Evolutionary conservation across 192 early-diverging fungal species (phyloP), one percentile per base, ranked within the genome.

Genomic region (Umbelopsis sp.): DNA sequence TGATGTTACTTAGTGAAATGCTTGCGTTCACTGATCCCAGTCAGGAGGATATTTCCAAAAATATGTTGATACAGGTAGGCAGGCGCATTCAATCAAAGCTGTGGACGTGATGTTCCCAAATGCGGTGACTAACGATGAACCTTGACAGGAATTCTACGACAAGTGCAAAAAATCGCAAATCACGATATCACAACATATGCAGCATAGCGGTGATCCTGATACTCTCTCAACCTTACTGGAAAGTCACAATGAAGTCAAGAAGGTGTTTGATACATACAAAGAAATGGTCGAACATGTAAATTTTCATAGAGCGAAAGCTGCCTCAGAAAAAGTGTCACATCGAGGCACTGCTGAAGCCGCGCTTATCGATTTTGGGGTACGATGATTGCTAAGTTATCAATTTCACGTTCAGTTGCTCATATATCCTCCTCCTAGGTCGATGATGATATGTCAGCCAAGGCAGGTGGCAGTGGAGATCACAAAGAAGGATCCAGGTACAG

Each of bases 281-380:
- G 80, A 84, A 32, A 84, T 84, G 83, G 72, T 84, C 62, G 83
- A 84, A 45, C 73, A 79, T 32, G 76, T 77, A 44, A 72, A 77
- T 25, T 24, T 80, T 29, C 71, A 38, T 43, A 54, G 68, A 45
- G 80, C 79, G 4, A 82, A 72, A 26, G 73, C 74, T 52, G 78
- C 70, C 1, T 84, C 83, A 36, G 62, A 72, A 45, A 47, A 70
- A 38, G 68, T 70, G 11, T 21, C 31, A 14, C 52, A 52, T 53
- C 68, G 68, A 9, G 68, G 68, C 34, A 70, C 68, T 29, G 68
- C 47, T 11, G 56, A 62, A 2, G 9, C 31, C 26, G 31, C 16
- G 2, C 20, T 62, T 22, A 62, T 62, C 29, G 56, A 62, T 2
- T 36, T 62, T 17, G 56, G 34, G 29, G 56, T 62, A n/a, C 12